Percentiles rank a stretch among this genome's conserved stretches.
Conservation (phyloP, 768 basidiomycete species). For the Cyclocybe cylindracea region DNA sequence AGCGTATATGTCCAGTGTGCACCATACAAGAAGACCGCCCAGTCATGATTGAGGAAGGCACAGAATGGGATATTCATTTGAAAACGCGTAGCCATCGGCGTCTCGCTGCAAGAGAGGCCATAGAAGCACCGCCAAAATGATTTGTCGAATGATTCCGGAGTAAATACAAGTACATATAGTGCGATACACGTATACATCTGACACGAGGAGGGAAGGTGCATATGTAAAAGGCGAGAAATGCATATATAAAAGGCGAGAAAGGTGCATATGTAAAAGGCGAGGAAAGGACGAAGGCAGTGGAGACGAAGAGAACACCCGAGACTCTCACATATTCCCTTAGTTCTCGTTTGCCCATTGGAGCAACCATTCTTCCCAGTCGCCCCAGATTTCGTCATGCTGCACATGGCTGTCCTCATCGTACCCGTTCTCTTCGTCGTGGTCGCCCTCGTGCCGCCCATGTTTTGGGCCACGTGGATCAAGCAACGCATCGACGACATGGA, state of each 20-base stretch:
- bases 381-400: constrained; percentile 23
- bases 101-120: constrained; percentile 29
- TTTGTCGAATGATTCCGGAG: neutral
- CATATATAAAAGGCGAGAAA: too few relatives aligned
- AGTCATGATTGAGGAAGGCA: constrained; percentile 61
- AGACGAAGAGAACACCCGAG: too few relatives aligned
- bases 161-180: neutral
- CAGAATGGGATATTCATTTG: constrained; percentile 58
- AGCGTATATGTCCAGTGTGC: constrained; percentile 62
- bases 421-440: constrained; percentile 4
- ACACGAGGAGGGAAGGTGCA: too few relatives aligned
- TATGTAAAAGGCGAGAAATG: too few relatives aligned
- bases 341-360: constrained; percentile 40
- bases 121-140: neutral
- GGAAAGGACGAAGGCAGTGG: too few relatives aligned
- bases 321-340: neutral
- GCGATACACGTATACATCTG: too few relatives aligned
- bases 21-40: constrained; percentile 59
- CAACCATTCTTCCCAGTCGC: constrained; percentile 54
- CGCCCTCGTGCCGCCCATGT: constrained; percentile 15
- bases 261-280: too few relatives aligned
- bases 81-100: constrained; percentile 57
- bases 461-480: constrained; percentile 36
- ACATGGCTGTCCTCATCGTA: constrained; percentile 3
- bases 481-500: constrained; percentile 47